A percentile compares a stretch with the other conserved stretches of the same genome.
These are phyloP conservation scores for Tilletia walkeri DNA, from an alignment of 1,284 basidiomycete genomes.

Conservation along the genomic window DNA sequence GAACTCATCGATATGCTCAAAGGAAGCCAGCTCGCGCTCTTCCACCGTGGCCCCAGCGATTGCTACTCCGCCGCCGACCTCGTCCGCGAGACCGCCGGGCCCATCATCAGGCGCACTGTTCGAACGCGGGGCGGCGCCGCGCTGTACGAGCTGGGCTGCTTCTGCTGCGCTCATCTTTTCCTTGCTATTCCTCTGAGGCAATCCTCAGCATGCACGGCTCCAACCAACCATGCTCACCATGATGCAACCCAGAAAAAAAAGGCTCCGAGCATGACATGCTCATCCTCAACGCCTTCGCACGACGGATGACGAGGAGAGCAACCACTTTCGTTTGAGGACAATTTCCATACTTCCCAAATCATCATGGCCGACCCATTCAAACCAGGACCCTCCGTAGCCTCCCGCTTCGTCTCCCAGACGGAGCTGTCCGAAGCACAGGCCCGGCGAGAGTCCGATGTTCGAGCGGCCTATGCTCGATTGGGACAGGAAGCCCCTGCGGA, in stretches of 20 bases:
- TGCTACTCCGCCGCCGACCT: background rate
- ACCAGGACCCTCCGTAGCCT: constrained; percentile 35
- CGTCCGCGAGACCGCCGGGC: background rate
- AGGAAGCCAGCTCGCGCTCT: constrained; percentile 13
- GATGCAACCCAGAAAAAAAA: too few species aligned
- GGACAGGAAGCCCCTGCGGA: constrained; percentile 72
- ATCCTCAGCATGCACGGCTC: too few species aligned
- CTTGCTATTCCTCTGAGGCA: too few species aligned
- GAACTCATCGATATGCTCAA: constrained; percentile 10
- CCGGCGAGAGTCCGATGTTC: constrained; percentile 80
- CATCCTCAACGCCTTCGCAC: too few species aligned
- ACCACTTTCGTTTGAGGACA: background rate
- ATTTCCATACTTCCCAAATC: background rate
- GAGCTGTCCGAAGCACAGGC: constrained; percentile 76
- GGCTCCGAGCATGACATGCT: too few species aligned
- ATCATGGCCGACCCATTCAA: constrained; percentile 13
- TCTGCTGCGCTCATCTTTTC: constrained; percentile 1
- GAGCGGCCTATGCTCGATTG: constrained; percentile 82
- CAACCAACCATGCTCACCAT: too few species aligned
- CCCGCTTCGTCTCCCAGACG: constrained; percentile 66
- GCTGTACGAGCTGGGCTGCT: background rate
- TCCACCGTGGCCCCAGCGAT: background rate
- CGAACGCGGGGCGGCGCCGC: background rate
- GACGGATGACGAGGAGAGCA: too few species aligned
- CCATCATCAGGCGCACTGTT: background rate